phyloP scores from a whole-genome alignment of 805 yeast species.

The Sporopachydermia quercuum region DNA sequence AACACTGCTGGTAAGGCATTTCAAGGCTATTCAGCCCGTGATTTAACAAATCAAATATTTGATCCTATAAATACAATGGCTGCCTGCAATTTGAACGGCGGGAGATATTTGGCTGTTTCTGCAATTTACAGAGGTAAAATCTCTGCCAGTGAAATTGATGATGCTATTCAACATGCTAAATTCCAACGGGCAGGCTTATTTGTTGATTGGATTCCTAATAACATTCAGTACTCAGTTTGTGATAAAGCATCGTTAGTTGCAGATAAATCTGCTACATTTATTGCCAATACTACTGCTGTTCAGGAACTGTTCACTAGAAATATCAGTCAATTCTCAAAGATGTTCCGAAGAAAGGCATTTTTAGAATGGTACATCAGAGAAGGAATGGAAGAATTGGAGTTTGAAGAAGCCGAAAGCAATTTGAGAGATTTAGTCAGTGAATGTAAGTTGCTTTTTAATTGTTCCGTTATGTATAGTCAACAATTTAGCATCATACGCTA shows the following conservation, averaged over 20 bases:
- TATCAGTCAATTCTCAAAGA: constrained; percentile 78
- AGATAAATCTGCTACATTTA: constrained; percentile 84
- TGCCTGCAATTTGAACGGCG: constrained; percentile 80
- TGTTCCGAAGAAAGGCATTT: constrained; percentile 91
- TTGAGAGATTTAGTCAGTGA: constrained; percentile 81
- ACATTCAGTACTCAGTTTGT: constrained; percentile 88
- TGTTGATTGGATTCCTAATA: constrained; percentile 94
- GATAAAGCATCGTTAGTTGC: constrained; percentile 76
- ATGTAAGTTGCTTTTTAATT: constrained; percentile 13
- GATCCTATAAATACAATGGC: constrained; percentile 94
- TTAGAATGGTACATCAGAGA: constrained; percentile 92
- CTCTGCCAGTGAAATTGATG: constrained; percentile 86
- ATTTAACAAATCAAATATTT: constrained; percentile 86
- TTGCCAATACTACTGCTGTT: constrained; percentile 86
- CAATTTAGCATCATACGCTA: not conserved
- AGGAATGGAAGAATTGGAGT: constrained; percentile 94
- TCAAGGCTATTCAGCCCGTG: constrained; percentile 77
- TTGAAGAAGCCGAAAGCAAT: constrained; percentile 85
- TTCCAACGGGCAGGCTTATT: constrained; percentile 68
- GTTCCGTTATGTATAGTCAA: not conserved
- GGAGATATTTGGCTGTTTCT: constrained; percentile 84
- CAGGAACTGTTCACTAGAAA: constrained; percentile 84
- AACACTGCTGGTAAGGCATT: constrained; percentile 69
- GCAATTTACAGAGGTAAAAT: constrained; percentile 92
- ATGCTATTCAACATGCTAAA: constrained; percentile 77